Base-by-base conservation (phyloP, 805 yeast species). In the Yueomyces sp. region DNA sequence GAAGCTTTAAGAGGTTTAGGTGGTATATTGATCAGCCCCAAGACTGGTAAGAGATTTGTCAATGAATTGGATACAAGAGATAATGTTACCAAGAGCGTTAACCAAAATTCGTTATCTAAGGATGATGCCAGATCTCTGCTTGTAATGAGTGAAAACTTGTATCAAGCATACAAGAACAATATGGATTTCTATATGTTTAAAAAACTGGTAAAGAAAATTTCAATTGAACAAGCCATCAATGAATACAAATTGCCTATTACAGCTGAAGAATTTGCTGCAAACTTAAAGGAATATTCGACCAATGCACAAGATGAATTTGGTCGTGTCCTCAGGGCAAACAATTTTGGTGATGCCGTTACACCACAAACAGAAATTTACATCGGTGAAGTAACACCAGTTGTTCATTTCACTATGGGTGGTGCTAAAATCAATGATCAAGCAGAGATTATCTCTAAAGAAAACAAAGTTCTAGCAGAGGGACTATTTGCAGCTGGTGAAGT, bases 381-480 rank as follows among this genome's bases (percentile, higher is more conserved):
- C 40, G 80, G 79, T 3, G 65, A 72, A 40, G 64, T 74, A 3
- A 77, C 83, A 0, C 81, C 81, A 4, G 80, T 76, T 4, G 69
- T 78, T 31, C 85, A 78, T 57, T 78, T 77, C 56, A 75, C 84
- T 4, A 78, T 72, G 68, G 85, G 86, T 27, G 85, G 86, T 39
- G 74, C 76, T 3, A 69, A 70, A 54, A 74, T 77, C 44, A 68
- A 76, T 54, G 71, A 66, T 36, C 54, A 66, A 42, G 62, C 74
- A 0, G 69, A 67, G 44, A 75, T 74, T 2, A 41, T 70, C 8
- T 53, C 49, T 19, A 52, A 59, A 34, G 50, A 63, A 39, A 58
- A 55, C 34, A 54, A 57, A 27, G 44, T 57, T 1, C 50, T 66
- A 7, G 59, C 72, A 3, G 50, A 60, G 1, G 77, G 79, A 12